Base-by-base conservation (phyloP, 2,329 filamentous ascomycete species). In the Epichloe sp. region DNA sequence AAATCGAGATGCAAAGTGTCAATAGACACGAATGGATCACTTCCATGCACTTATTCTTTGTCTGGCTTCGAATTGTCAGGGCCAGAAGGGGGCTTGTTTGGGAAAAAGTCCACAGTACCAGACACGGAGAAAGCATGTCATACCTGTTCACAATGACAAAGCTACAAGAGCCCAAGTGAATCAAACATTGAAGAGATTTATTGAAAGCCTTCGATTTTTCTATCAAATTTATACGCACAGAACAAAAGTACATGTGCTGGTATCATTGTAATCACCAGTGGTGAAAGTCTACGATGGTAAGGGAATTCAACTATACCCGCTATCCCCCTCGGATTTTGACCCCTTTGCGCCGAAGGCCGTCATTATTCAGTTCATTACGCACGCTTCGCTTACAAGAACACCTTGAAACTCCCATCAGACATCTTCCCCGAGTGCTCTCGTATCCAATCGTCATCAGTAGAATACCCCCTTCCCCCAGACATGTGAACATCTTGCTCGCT, bases 381-480 rank as follows among this genome's bases (percentile, higher is more conserved):
- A 36, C 19, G 11, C 11, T 3, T 21, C 23, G 3, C 35, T n/a
- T 47, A 63, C 37, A 63, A 52, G 51, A 63, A 62, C 38, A 54
- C 59, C 49, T 55, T 57, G 44, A 57, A 61, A 52, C 61, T 63
- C 37, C 58, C 54, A 17, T 58, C 59, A 2, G 61, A 61, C 12
- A 51, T 44, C 35, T 57, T 55, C 2, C 49, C 54, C 1, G 59
- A 58, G 21, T 59, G 55, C 7, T 58, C 55, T 42, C 56, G 52
- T 37, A 41, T 51, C 56, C 55, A 58, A 19, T 45, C 37, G 21
- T 47, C 41, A 23, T 51, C 31, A 35, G 34, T 34, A 34, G 49
- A 40, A 34, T 36, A 19, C 3, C 52, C 37, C 38, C 52, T 52
- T 15, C 52, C 52, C 56, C 56, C 54, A 10, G 54, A 56, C 51